Evolutionary conservation across 208 protist species (phyloP), one percentile per base, ranked within the genome.

Genomic region (Lotmaria passim): DNA sequence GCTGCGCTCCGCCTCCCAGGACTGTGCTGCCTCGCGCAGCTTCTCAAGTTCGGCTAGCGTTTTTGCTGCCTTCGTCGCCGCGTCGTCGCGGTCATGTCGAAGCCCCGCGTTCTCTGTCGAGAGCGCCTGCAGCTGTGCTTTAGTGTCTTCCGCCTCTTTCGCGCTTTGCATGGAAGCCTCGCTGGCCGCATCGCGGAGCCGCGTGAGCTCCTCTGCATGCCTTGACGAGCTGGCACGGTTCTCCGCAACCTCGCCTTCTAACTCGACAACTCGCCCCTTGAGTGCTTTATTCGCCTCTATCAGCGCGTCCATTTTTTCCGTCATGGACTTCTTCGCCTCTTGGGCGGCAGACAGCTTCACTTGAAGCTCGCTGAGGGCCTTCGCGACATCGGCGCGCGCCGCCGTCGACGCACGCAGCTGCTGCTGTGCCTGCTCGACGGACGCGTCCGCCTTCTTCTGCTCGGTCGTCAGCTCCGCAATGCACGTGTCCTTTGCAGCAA

Each of bases 401-500:
- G 15, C 51, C 39, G 51, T 53, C 12, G 44, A 10, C 15, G 44
- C 26, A 7, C 57, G 62, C 28, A 75, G 33, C 21, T 73, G 52
- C 34, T 48, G 46, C 23, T 31, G 39, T 28, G 64, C 8, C 33
- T 15, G 17, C 31, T 64, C 57, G 0, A 15, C 41, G 12, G 26
- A 4, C 17, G 26, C 65, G 6, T 34, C 11, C 11, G 23, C 48
- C 26, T n/a, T 30, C n/a, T 64, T 43, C 7, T 41, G 66, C 19
- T 58, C 51, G 24, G 47, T 61, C 21, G 43, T 69, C 14, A 79
- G 47, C 17, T 56, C 21, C 10, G 53, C 38, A 51, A 81, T 69
- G 39, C 41, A 48, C 21, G 28, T 30, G 44, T 81, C 73, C 26
- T 76, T 75, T 7, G 68, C 68, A 19, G 17, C 34, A 26, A 67